phyloP scores from a whole-genome alignment of 192 early-diverging fungal genomes.

The Coemansia javaensis region DNA sequence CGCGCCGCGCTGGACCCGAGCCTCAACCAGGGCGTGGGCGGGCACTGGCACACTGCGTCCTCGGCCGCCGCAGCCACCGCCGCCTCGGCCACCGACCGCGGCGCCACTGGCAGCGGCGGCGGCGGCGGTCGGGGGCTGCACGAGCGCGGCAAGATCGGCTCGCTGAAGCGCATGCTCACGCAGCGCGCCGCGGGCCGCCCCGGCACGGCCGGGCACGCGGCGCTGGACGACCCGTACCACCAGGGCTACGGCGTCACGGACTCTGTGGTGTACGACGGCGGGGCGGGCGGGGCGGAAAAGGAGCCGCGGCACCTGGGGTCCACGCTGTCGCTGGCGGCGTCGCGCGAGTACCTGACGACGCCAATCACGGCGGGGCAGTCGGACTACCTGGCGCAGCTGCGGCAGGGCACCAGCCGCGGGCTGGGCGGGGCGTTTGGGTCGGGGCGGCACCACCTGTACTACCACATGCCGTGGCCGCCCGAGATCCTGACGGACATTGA shows the following conservation, averaged over 20 bases:
- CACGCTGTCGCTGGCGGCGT: slow-evolving; percentile 37
- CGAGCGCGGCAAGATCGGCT: slow-evolving; percentile 31
- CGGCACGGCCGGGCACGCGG: slow-evolving; percentile 14
- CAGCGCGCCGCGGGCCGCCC: slow-evolving; percentile 14
- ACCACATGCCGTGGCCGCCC: slow-evolving; percentile 52
- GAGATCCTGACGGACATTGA: slow-evolving; percentile 50
- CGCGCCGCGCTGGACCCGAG: slow-evolving; percentile 48
- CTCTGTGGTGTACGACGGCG: slow-evolving; percentile 24
- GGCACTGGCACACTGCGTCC: slow-evolving; percentile 15
- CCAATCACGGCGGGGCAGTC: slow-evolving; percentile 27
- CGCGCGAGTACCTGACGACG: slow-evolving; percentile 34
- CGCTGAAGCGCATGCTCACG: slow-evolving; percentile 47
- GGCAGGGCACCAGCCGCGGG: slow-evolving; percentile 9
- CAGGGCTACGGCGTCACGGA: slow-evolving; percentile 47
- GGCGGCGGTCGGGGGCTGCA: slow-evolving; percentile 3
- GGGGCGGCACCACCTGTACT: slow-evolving; percentile 33
- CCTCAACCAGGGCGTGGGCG: slow-evolving; percentile 24
- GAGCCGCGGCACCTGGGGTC: slow-evolving; percentile 23
- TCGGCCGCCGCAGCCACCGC: slow-evolving; percentile 11
- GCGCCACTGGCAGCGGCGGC: too few species aligned
- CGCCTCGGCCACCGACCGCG: too few species aligned
- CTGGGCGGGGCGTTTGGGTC: slow-evolving; percentile 22
- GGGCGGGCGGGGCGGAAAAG: slow-evolving; percentile 16
- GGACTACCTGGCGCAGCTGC: slow-evolving; percentile 9
- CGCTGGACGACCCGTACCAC: slow-evolving; percentile 43